phyloP scores from a whole-genome alignment of 495 filamentous ascomycete species.

The Eremomyces bilateralis region DNA sequence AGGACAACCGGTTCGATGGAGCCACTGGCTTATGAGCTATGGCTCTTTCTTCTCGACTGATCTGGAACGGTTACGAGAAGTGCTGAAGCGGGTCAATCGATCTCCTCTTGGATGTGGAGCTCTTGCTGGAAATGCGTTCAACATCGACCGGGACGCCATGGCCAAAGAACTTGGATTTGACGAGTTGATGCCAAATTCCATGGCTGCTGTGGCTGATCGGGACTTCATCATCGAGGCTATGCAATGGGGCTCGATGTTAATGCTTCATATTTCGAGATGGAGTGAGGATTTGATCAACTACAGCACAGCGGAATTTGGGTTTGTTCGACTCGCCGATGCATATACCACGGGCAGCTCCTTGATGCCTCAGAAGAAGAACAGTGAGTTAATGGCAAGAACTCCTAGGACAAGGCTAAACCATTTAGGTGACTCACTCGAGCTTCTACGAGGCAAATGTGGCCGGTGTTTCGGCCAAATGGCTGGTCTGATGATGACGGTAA shows the following conservation, averaged over 20 bases:
- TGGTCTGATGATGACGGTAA: slow-evolving; percentile 70
- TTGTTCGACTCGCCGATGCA: slow-evolving; percentile 62
- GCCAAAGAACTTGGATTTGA: slow-evolving; percentile 78
- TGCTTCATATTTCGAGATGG: slow-evolving; percentile 73
- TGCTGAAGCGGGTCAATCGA: slow-evolving; percentile 51
- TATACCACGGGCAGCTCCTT: slow-evolving; percentile 68
- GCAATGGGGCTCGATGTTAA: slow-evolving; percentile 71
- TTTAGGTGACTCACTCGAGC: slow-evolving; percentile 66
- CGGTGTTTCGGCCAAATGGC: slow-evolving; percentile 75
- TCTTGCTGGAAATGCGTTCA: slow-evolving; percentile 79
- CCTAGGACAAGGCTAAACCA: too few relatives aligned
- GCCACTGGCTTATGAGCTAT: slow-evolving; percentile 69
- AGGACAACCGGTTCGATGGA: slow-evolving; percentile 77
- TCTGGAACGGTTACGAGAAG: slow-evolving; percentile 57
- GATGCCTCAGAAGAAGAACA: slow-evolving; percentile 82
- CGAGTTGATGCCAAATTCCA: slow-evolving; percentile 58
- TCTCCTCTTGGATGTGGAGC: slow-evolving; percentile 71
- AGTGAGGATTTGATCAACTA: slow-evolving; percentile 84
- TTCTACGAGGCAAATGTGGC: slow-evolving; percentile 72
- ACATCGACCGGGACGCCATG: slow-evolving; percentile 73
- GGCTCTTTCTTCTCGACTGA: slow-evolving; percentile 55
- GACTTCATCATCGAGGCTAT: slow-evolving; percentile 82
- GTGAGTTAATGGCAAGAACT: too few relatives aligned
- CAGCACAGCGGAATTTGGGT: slow-evolving; percentile 60
- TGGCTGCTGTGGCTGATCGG: slow-evolving; percentile 65